phyloP scores from a whole-genome alignment of 129 eudicot species.

The Tagetes erecta region DNA sequence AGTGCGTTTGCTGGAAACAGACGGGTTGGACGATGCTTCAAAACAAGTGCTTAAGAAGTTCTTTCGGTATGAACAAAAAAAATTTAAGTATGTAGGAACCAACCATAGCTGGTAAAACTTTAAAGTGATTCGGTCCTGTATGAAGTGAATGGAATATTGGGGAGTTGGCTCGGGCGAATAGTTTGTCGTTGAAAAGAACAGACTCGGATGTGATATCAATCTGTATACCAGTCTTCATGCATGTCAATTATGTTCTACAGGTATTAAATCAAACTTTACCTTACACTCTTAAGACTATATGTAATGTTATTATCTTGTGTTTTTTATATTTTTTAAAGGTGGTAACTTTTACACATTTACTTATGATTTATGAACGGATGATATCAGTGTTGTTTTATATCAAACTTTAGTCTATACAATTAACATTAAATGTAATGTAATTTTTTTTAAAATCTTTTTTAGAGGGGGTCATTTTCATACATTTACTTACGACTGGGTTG shows the following conservation, averaged over 20 bases:
- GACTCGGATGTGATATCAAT: slow-evolving; percentile 1
- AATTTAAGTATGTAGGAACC: background rate
- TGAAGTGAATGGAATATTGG: background rate
- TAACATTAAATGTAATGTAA: background rate
- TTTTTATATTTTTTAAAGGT: background rate
- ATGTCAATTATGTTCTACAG: background rate
- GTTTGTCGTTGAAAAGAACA: background rate
- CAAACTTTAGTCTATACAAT: background rate
- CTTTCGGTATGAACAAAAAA: background rate
- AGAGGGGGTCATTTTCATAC: background rate
- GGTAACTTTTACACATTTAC: background rate
- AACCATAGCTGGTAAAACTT: background rate
- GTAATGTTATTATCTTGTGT: background rate
- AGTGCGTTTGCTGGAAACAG: slow-evolving; percentile 10
- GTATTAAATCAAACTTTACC: background rate
- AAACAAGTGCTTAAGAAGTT: slow-evolving; percentile 20
- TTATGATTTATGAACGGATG: background rate
- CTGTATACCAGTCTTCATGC: background rate
- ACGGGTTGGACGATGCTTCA: slow-evolving; percentile 17
- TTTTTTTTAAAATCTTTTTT: background rate
- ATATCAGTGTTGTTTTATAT: background rate
- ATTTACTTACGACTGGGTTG: background rate
- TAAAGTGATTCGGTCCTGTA: background rate
- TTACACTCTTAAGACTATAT: background rate
- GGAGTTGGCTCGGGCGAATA: background rate